Conservation (phyloP, 352 stramenopile species). For the Phytophthora megakarya region DNA sequence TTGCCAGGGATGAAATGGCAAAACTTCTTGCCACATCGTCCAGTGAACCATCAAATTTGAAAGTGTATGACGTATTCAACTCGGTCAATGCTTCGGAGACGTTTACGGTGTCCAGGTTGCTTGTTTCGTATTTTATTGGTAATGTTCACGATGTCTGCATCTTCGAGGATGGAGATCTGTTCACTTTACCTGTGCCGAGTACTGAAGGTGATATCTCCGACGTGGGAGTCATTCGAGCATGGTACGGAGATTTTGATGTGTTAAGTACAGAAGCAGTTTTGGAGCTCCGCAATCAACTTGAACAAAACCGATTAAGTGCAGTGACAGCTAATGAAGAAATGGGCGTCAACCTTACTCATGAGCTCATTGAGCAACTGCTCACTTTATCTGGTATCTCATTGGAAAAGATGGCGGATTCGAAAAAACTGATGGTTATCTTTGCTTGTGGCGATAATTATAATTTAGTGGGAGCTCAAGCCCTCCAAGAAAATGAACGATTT, state of each 20-base stretch:
- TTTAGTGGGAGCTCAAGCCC: constrained; percentile 26
- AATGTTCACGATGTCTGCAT: constrained; percentile 24
- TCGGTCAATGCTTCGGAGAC: neutral
- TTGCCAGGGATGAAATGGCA: constrained; percentile 24
- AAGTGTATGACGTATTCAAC: constrained; percentile 32
- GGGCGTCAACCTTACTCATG: constrained; percentile 20
- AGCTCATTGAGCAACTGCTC: constrained; percentile 38
- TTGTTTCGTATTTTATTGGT: constrained; percentile 34
- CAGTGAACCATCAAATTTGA: constrained; percentile 1
- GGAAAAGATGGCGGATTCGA: constrained; percentile 27
- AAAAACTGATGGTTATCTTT: constrained; percentile 40
- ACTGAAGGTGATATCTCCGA: neutral
- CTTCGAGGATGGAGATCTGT: constrained; percentile 37
- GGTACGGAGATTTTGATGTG: constrained; percentile 61
- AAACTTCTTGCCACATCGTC: neutral
- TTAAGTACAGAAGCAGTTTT: constrained; percentile 36
- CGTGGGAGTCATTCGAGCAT: constrained; percentile 38
- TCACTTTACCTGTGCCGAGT: constrained; percentile 20
- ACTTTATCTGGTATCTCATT: constrained; percentile 20
- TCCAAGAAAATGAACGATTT: constrained; percentile 40
- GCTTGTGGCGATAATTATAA: constrained; percentile 11
- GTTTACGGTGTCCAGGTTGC: constrained; percentile 18
- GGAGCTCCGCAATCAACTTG: constrained; percentile 26
- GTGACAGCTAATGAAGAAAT: constrained; percentile 12
- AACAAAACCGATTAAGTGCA: constrained; percentile 6